Conservation (phyloP, 352 stramenopile species). For the Globisporangium viniferum region DNA sequence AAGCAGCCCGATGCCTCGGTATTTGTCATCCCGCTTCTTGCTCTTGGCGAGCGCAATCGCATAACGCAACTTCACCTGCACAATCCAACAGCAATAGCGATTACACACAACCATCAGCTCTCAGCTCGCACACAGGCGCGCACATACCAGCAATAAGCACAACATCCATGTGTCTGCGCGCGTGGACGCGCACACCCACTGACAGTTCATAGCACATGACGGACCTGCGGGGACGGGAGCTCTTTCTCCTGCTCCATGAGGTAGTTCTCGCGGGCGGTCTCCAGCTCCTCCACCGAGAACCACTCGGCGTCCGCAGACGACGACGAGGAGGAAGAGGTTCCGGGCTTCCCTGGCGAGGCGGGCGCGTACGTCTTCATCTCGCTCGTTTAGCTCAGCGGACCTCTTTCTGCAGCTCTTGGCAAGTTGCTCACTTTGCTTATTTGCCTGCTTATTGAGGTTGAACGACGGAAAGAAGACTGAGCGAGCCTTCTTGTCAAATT, state of each 20-base stretch:
- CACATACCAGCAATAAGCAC: not conserved
- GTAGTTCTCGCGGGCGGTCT: slow-evolving; percentile 70
- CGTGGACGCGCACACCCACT: not conserved
- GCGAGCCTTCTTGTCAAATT: not conserved
- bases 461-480: slow-evolving; percentile 8
- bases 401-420: not conserved
- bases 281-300: slow-evolving; percentile 74
- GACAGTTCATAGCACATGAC: not conserved
- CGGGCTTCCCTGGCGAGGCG: slow-evolving; percentile 11
- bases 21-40: slow-evolving; percentile 78
- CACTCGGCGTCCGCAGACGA: slow-evolving; percentile 36
- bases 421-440: not conserved
- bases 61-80: slow-evolving; percentile 70
- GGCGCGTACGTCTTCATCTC: slow-evolving; percentile 20
- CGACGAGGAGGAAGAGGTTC: not conserved
- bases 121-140: not conserved
- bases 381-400: not conserved
- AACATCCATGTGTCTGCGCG: not conserved
- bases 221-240: slow-evolving; percentile 53
- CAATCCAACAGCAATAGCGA: not conserved
- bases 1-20: slow-evolving; percentile 60
- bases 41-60: slow-evolving; percentile 73
- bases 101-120: not conserved
- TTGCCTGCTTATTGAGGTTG: not conserved
- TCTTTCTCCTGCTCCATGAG: slow-evolving; percentile 77